These are phyloP conservation scores for Talaromyces sp. DNA, from an alignment of 2,329 filamentous ascomycete species.

Conservation along the genomic window DNA sequence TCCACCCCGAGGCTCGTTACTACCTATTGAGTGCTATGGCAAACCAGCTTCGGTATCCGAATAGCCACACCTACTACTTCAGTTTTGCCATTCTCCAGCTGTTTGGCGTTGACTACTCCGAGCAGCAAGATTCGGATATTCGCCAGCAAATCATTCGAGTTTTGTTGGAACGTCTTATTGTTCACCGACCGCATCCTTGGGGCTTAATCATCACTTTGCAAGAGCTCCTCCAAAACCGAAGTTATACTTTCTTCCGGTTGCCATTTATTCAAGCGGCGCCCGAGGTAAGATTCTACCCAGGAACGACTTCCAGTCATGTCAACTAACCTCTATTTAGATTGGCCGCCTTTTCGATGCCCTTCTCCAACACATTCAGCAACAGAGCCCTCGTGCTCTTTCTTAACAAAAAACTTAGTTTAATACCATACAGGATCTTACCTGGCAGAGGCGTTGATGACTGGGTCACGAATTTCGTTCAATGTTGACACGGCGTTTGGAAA, in stretches of 20 bases:
- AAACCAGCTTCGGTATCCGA: constrained; percentile 88
- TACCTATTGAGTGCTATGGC: constrained; percentile 77
- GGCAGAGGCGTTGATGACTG: constrained; percentile 11
- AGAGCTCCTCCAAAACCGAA: constrained; percentile 86
- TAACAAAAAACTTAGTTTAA: constrained; percentile 7
- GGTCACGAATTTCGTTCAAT: constrained; percentile 10
- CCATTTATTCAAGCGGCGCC: constrained; percentile 86
- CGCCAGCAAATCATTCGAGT: constrained; percentile 88
- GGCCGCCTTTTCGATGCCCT: constrained; percentile 42
- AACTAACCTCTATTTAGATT: constrained; percentile 25
- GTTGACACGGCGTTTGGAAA: constrained; percentile 10
- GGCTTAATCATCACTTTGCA: constrained; percentile 82
- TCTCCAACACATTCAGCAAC: constrained; percentile 42
- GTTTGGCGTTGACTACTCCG: constrained; percentile 67
- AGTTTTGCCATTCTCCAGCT: constrained; percentile 77
- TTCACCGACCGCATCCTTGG: constrained; percentile 92
- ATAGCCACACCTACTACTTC: constrained; percentile 88
- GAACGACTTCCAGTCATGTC: constrained; percentile 2
- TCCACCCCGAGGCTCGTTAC: constrained; percentile 74
- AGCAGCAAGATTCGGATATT: constrained; percentile 71
- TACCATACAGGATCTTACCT: constrained; percentile 6
- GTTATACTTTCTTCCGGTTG: constrained; percentile 86
- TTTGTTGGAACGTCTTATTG: constrained; percentile 78
- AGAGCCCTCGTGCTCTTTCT: constrained; percentile 40
- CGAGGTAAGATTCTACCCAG: constrained; percentile 55